A percentile compares a stretch with the other conserved stretches of the same genome.
Conservation (phyloP, 176 grass and related monocot genomes). For the Urochloa ruziziensis region DNA sequence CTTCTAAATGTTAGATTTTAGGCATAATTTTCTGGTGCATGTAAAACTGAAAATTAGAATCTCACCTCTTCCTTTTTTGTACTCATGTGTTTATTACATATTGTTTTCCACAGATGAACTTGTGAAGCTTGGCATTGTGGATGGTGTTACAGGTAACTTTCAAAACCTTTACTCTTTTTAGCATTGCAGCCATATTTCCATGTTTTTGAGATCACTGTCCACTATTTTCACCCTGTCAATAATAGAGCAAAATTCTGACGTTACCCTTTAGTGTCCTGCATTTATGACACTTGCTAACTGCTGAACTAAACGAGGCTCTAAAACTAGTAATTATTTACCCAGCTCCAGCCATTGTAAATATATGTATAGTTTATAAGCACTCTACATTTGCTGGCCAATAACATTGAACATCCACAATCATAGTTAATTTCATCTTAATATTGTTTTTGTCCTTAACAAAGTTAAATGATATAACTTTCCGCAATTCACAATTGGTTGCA, state of each 20-base stretch:
- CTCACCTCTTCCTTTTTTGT: slow-evolving; percentile 4
- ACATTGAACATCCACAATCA: neutral
- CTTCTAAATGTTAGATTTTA: neutral
- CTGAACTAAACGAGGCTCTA: neutral
- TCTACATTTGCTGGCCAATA: neutral
- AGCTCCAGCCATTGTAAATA: neutral
- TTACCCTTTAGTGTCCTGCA: neutral
- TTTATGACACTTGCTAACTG: neutral
- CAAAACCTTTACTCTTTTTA: neutral
- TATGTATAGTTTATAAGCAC: neutral
- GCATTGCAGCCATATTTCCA: slow-evolving; percentile 14
- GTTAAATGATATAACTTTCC: slow-evolving; percentile 7
- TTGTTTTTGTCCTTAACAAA: neutral
- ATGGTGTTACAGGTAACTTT: slow-evolving; percentile 68
- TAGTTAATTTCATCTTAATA: neutral
- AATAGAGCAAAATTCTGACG: neutral
- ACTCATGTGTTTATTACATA: slow-evolving; percentile 23
- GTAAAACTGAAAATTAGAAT: slow-evolving; percentile 22
- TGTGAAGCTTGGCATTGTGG: slow-evolving; percentile 67
- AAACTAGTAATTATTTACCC: neutral
- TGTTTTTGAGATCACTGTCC: neutral
- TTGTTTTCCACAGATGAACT: slow-evolving; percentile 79
- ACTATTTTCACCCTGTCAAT: neutral
- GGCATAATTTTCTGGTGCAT: slow-evolving; percentile 6
- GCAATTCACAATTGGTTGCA: neutral